These are phyloP conservation scores for Microsporum audouinii DNA, from an alignment of 2,329 filamentous ascomycete genomes.

Conservation along the genomic window DNA sequence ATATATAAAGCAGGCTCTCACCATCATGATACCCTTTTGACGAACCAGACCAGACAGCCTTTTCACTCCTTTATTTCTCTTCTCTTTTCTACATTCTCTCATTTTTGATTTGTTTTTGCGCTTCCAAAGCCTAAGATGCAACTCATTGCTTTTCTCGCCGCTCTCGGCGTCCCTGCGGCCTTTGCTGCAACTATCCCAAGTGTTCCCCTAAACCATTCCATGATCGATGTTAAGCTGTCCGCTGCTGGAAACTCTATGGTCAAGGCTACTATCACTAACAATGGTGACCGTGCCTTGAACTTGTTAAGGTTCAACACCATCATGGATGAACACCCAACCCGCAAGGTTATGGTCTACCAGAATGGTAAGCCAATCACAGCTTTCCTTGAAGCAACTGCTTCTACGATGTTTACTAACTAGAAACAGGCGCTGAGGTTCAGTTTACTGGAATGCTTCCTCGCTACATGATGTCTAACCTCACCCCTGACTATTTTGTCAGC, in stretches of 20 bases:
- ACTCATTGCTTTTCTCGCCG: background rate
- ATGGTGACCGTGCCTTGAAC: background rate
- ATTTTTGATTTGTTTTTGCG: background rate
- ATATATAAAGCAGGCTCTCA: background rate
- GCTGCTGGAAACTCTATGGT: conserved; percentile 8
- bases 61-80: background rate
- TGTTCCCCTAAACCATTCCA: background rate
- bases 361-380: conserved; percentile 3
- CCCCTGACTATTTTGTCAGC: conserved; percentile 1
- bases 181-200: conserved; percentile 2
- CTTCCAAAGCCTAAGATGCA: background rate
- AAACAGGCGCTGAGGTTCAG: conserved; percentile 5
- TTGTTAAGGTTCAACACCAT: conserved; percentile 10
- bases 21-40: background rate
- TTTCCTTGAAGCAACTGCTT: no score
- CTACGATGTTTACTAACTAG: background rate
- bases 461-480: conserved; percentile 1
- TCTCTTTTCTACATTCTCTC: background rate
- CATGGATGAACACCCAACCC: conserved; percentile 7
- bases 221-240: conserved; percentile 7
- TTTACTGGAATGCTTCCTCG: conserved; percentile 8
- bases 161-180: background rate
- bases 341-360: conserved; percentile 9
- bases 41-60: background rate
- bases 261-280: conserved; percentile 11